phyloP scores from a whole-genome alignment of 345 rosid genomes.

The Brassica juncea region DNA sequence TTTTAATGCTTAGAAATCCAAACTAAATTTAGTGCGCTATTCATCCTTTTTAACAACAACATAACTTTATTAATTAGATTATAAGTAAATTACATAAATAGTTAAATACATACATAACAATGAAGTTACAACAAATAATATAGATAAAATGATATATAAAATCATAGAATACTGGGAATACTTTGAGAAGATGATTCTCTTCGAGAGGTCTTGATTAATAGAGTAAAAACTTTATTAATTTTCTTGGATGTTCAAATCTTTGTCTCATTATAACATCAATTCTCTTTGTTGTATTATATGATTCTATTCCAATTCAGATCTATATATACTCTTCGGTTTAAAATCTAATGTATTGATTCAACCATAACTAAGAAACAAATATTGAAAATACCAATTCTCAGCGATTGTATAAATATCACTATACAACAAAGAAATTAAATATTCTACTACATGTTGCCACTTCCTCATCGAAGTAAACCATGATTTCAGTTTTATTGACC shows the following conservation, averaged over 20 bases:
- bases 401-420: background rate
- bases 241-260: no score
- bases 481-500: no score
- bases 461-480: no score
- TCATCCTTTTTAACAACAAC: no score
- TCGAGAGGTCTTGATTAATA: background rate
- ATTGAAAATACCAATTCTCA: background rate
- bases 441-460: no score
- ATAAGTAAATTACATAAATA: no score
- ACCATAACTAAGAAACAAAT: background rate
- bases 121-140: no score
- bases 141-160: no score
- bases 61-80: no score
- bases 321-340: background rate
- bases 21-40: no score
- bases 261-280: background rate
- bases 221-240: background rate
- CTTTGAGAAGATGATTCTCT: background rate
- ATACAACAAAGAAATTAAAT: background rate
- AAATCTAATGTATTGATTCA: background rate
- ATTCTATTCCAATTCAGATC: background rate
- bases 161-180: background rate
- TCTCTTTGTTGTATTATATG: background rate
- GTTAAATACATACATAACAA: no score
- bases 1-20: no score